Base-by-base conservation (phyloP, 2,329 filamentous ascomycete genomes). In the Biscogniauxia sp. region DNA sequence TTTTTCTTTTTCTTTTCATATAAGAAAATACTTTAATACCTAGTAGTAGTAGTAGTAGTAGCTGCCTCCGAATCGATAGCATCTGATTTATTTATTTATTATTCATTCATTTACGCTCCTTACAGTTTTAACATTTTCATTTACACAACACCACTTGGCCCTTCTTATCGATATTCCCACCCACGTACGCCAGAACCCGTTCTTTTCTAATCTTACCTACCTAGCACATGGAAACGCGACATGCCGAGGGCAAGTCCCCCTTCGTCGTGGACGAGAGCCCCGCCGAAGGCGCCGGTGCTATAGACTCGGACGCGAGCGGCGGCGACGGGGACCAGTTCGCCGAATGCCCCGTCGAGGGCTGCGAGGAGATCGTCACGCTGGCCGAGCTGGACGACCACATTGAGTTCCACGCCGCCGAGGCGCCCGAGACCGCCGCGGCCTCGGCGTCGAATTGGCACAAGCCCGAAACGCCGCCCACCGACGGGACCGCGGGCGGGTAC, bases 351-450 rank as follows among this genome's bases (percentile, higher is more conserved):
- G 65, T 81, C 37, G 80, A 83, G 17, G 82, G 79, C 20, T 91
- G 88, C 69, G 83, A 83, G 32, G 87, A 90, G 70, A 71, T 79
- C n/a, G 72, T 88, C 20, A 73, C 78, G 6, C 67, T 77, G 7
- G 72, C 76, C 17, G 84, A 88, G 66, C 75, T 89, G 41, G 79
- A 84, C 17, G 80, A 77, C 52, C 87, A 90, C 69, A 68, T 88
- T 41, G 83, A 88, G 66, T 76, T 88, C 59, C 87, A 89, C 69
- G 70, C 76, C 53, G 79, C 80, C 19, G 84, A 86, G 68, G 77
- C 77, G 3, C 5, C 56, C 55, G 51, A 26, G 5, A 7, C 51
- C 25, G 20, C 52, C 52, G 5, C 25, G 8, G 52, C 52, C 51
- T 8, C 20, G 25, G 51, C 57, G 41, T n/a, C 11, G 41, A 7